Base-by-base conservation (phyloP, 2,329 filamentous ascomycete species). In the Penicillium sp. region DNA sequence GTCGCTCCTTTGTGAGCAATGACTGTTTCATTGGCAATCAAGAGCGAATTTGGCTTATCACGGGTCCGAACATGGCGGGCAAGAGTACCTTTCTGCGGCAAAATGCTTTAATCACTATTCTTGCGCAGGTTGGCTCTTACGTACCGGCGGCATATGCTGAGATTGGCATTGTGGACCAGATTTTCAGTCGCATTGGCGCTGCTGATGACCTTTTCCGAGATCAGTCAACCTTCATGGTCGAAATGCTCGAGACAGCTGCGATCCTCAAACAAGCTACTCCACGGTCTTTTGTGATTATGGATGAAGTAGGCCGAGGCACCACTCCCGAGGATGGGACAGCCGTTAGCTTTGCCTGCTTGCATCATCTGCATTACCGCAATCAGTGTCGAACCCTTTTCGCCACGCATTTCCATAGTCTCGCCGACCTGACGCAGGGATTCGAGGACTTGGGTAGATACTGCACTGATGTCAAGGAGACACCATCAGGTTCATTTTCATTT, bases 181-280 rank as follows among this genome's bases (percentile, higher is more conserved):
- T 98, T 37, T 96, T 94, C 69, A 92, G 84, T 58, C 85, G 92
- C 59, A 84, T 93, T 14, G 92, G 92, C 1, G 93, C 88, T 1
- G 92, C 90, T 1, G 93, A 98, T 62, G 90, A 95, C 60, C 73
- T 98, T n/a, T 95, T 85, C 68, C 79, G 80, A 34, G 85, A 95
- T 67, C 89, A 96, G 64, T 95, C 87, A 36, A 98, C 93, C 0
- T 98, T 98, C 65, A 96, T 98, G 92, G 87, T 96, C 1, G 92
- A 98, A 68, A 98, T 98, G 92, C 75, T 95, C 2, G 92, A 98
- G 66, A 95, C 92, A 13, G 89, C 90, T 1, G 76, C 84, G 16
- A 98, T 98, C 36, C 74, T 98, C 35, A 85, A 83, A 44, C 75
- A 85, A 50, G 90, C 92, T 0, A 96, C 90, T 1, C 68, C 80